phyloP scores from a whole-genome alignment of 2,329 filamentous ascomycete species.

The Pyrenophora tritici-repentis region DNA sequence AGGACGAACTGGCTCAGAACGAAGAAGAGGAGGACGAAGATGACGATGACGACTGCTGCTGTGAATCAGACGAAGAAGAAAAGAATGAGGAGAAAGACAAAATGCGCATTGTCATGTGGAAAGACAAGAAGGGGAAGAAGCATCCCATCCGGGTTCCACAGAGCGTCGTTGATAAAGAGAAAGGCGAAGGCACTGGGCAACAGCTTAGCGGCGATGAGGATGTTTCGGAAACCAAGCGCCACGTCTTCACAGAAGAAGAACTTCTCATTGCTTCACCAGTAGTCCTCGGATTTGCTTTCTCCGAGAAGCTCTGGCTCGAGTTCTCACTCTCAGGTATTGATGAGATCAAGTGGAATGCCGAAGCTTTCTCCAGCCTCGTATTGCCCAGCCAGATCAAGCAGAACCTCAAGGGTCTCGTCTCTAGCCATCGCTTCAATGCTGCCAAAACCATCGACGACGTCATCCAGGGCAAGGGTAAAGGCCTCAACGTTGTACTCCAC shows the following conservation, averaged over 20 bases:
- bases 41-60: constrained; percentile 51
- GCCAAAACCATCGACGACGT: constrained; percentile 78
- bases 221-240: constrained; percentile 33
- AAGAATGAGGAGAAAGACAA: constrained; percentile 42
- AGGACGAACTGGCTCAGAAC: constrained; percentile 68
- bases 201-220: constrained; percentile 54
- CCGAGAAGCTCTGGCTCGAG: constrained; percentile 88
- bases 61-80: constrained; percentile 27
- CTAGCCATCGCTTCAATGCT: constrained; percentile 81
- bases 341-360: constrained; percentile 83
- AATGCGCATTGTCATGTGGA: constrained; percentile 47
- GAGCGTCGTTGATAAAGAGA: constrained; percentile 28
- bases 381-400: constrained; percentile 67
- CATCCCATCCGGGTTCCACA: constrained; percentile 59
- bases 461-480: constrained; percentile 79
- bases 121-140: constrained; percentile 57
- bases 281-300: constrained; percentile 84
- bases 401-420: constrained; percentile 77
- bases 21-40: constrained; percentile 57
- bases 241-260: constrained; percentile 78
- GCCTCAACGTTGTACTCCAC: constrained; percentile 80
- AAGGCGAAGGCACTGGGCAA: constrained; percentile 54
- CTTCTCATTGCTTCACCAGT: constrained; percentile 82
- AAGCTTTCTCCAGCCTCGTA: constrained; percentile 81
- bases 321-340: constrained; percentile 78